phyloP scores from a whole-genome alignment of 768 basidiomycete species.

The Tulasnella calospora region DNA sequence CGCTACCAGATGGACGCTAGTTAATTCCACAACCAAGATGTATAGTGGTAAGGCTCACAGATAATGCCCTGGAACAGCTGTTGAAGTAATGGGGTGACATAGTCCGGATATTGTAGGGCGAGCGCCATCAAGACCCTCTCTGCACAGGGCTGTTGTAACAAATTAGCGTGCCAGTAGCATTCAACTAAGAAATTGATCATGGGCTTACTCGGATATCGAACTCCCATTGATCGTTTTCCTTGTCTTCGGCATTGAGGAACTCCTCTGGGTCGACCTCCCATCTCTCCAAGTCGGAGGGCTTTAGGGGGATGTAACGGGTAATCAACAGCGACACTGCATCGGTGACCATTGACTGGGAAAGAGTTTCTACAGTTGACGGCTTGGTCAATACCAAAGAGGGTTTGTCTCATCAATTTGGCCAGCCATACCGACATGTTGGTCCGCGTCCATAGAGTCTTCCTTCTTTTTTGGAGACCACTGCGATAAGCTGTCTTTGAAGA shows the following conservation, averaged over 20 bases:
- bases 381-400: constrained; percentile 19
- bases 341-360: constrained; percentile 67
- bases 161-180: not conserved
- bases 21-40: not conserved
- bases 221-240: constrained; percentile 88
- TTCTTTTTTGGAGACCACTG: constrained; percentile 68
- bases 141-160: constrained; percentile 66
- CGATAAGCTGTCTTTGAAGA: constrained; percentile 76
- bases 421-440: constrained; percentile 8
- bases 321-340: constrained; percentile 72
- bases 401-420: not conserved
- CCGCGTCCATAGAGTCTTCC: constrained; percentile 32
- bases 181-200: not conserved
- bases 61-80: constrained; percentile 56
- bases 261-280: constrained; percentile 91
- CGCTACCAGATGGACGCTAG: not conserved
- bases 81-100: constrained; percentile 61
- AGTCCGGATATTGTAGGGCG: constrained; percentile 60
- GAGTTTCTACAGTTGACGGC: constrained; percentile 39
- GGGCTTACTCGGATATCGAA: constrained; percentile 79
- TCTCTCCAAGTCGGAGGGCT: constrained; percentile 69
- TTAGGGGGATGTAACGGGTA: constrained; percentile 78
- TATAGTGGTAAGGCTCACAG: constrained; percentile 43
- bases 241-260: constrained; percentile 86
- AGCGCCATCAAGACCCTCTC: constrained; percentile 87